These are phyloP conservation scores for Meyerozyma sp. DNA, from an alignment of 1,139 yeast genomes.

Conservation along the genomic window DNA sequence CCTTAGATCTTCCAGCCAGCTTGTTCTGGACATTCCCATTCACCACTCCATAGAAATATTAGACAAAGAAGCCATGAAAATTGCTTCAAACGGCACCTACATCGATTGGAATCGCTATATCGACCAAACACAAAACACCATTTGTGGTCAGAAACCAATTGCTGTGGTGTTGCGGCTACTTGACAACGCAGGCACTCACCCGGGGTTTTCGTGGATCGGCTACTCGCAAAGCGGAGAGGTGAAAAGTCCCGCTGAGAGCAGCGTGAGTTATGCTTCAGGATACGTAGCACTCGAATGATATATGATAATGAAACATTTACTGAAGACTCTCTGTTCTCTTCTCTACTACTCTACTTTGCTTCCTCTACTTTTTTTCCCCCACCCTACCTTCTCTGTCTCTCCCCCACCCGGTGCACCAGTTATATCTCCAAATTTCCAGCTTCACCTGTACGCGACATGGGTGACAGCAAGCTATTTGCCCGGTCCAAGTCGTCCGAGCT, in stretches of 20 bases:
- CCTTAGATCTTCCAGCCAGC: conserved; percentile 7
- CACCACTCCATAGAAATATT: conserved; percentile 66
- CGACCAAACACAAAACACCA: conserved; percentile 70
- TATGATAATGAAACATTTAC: not conserved
- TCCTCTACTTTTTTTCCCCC: not conserved
- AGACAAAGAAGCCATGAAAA: conserved; percentile 65
- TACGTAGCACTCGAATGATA: conserved; percentile 30
- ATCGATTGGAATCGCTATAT: conserved; percentile 66
- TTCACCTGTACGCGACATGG: conserved; percentile 20
- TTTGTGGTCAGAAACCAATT: conserved; percentile 89
- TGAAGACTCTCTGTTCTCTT: not conserved
- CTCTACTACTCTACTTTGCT: not conserved
- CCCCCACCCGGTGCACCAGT: not conserved
- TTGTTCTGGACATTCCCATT: conserved; percentile 35
- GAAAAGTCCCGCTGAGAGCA: conserved; percentile 48
- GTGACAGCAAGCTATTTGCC: conserved; percentile 39
- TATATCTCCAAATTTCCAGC: not conserved
- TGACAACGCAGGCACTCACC: conserved; percentile 21
- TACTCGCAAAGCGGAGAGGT: conserved; percentile 75
- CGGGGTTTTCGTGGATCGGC: conserved; percentile 63
- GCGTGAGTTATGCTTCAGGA: conserved; percentile 91
- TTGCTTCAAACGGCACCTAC: conserved; percentile 52
- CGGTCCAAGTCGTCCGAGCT: conserved; percentile 50
- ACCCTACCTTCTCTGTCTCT: not conserved
- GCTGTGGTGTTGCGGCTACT: conserved; percentile 54